Evolutionary conservation across 306 rosid species (phyloP).

Genomic region (Astragalus membranaceus): DNA sequence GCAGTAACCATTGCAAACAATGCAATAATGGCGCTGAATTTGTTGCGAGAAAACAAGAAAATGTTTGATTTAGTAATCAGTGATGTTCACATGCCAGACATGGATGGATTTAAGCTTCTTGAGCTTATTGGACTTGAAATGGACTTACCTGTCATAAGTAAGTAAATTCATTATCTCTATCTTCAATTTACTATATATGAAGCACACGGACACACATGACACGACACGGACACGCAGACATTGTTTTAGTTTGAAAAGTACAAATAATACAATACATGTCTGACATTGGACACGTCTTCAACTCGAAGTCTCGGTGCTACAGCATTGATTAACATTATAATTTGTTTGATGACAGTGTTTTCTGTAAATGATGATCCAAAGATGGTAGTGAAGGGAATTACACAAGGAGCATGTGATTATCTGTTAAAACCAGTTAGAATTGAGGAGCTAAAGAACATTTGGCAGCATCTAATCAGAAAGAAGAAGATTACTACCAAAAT

Average conservation of each 20-base stretch:
- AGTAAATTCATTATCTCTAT: background rate
- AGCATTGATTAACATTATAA: background rate
- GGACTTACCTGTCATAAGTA: slow-evolving; percentile 98
- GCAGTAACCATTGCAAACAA: slow-evolving; percentile 72
- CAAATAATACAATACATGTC: too few relatives aligned
- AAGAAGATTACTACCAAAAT: slow-evolving; percentile 56
- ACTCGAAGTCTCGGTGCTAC: too few relatives aligned
- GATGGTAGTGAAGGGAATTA: slow-evolving; percentile 83
- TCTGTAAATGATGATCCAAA: slow-evolving; percentile 67
- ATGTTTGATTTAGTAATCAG: slow-evolving; percentile 84
- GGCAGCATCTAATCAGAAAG: slow-evolving; percentile 89
- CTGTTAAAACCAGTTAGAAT: slow-evolving; percentile 82
- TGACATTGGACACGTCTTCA: too few relatives aligned
- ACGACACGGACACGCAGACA: too few relatives aligned
- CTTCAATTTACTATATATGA: too few relatives aligned
- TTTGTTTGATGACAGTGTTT: slow-evolving; percentile 52
- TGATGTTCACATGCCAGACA: slow-evolving; percentile 97
- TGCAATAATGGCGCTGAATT: slow-evolving; percentile 59
- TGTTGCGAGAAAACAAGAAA: slow-evolving; percentile 69
- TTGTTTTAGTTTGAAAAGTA: too few relatives aligned
- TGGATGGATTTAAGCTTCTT: slow-evolving; percentile 97
- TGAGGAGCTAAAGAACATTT: slow-evolving; percentile 81
- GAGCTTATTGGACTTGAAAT: slow-evolving; percentile 95
- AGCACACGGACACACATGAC: too few relatives aligned
- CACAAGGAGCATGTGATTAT: slow-evolving; percentile 93